These are phyloP conservation scores for Puccinia hordei DNA, from an alignment of 1,284 basidiomycete species.

Conservation along the genomic window DNA sequence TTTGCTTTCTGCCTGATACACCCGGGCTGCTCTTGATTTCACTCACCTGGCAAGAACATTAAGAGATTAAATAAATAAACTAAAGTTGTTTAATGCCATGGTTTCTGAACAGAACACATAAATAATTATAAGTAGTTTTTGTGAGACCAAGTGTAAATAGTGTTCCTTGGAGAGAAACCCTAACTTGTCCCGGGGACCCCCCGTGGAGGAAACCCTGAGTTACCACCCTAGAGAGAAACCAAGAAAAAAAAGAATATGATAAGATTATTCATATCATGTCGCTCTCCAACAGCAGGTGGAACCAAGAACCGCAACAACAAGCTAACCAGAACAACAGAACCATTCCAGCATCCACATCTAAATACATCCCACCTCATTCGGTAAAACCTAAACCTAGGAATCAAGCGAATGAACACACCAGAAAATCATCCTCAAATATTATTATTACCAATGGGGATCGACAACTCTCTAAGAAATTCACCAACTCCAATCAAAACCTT, in stretches of 20 bases:
- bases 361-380: conserved; percentile 27
- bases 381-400: neutral
- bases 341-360: neutral
- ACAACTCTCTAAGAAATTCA: conserved; percentile 31
- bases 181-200: too few species aligned
- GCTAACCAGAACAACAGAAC: neutral
- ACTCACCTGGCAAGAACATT: too few species aligned
- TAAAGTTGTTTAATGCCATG: too few species aligned
- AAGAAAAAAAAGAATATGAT: neutral
- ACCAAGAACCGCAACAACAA: conserved; percentile 1
- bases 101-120: too few species aligned
- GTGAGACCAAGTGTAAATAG: too few species aligned
- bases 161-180: too few species aligned
- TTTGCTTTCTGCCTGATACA: too few species aligned
- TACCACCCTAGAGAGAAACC: too few species aligned
- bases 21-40: too few species aligned
- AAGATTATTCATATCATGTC: neutral
- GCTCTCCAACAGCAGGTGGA: conserved; percentile 16
- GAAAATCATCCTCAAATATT: conserved; percentile 5
- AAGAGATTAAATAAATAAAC: too few species aligned
- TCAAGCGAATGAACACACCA: neutral
- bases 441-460: conserved; percentile 19
- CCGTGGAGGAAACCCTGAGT: too few species aligned
- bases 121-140: too few species aligned
- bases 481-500: neutral